A percentile compares a stretch with the other conserved stretches of the same genome.
Conservation (phyloP, 164 flowering plant species). For the Magnolia changhungtana region DNA sequence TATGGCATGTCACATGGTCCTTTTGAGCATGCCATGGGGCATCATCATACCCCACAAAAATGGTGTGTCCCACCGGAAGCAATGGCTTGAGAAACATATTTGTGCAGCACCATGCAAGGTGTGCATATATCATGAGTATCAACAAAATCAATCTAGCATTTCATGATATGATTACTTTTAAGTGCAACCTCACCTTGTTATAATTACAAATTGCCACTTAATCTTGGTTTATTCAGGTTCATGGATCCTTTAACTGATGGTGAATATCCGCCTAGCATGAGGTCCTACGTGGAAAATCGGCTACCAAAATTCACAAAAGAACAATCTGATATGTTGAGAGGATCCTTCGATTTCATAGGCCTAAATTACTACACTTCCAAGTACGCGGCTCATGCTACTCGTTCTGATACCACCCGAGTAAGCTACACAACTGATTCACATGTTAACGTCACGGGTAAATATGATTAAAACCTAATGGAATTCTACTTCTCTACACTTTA, state of each 20-base stretch:
- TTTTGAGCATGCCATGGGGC: no score
- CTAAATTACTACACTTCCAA: conserved; percentile 38
- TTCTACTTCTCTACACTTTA: not conserved
- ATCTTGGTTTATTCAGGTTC: conserved; percentile 30
- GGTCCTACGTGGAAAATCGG: conserved; percentile 27
- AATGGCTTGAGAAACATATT: not conserved
- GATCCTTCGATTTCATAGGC: conserved; percentile 39
- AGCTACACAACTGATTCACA: conserved; percentile 22
- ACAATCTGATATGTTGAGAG: conserved; percentile 29
- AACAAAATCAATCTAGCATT: not conserved
- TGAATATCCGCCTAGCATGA: conserved; percentile 48
- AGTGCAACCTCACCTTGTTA: not conserved
- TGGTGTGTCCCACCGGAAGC: not conserved
- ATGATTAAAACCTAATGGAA: not conserved
- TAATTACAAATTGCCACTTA: not conserved
- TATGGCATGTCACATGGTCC: no score
- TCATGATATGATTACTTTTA: not conserved
- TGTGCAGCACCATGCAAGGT: not conserved
- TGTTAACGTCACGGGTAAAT: conserved; percentile 22
- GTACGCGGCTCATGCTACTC: conserved; percentile 27
- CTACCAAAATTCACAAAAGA: conserved; percentile 47
- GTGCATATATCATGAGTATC: not conserved
- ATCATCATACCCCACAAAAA: no score
- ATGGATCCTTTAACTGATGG: conserved; percentile 47
- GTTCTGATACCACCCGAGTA: not conserved